phyloP scores from a whole-genome alignment of 177 flowering plant genomes.

The Vitis hybrid region DNA sequence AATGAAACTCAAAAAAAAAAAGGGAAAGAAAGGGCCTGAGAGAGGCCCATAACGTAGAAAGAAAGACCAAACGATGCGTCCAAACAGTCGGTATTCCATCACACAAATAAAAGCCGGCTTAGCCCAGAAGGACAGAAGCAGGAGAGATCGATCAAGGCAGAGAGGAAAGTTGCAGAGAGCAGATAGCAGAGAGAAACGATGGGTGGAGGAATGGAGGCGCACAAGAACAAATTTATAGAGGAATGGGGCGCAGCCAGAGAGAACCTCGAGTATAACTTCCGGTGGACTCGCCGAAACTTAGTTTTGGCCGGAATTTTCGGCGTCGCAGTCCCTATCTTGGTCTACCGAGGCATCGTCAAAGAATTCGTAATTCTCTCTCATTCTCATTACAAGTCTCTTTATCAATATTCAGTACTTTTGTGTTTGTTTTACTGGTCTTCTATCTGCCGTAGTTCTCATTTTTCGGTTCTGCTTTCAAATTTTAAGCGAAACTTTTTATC shows the following conservation, averaged over 20 bases:
- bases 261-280: slow-evolving; percentile 77
- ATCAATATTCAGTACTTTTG: not conserved
- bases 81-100: too few relatives aligned
- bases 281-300: slow-evolving; percentile 82
- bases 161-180: not conserved
- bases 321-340: slow-evolving; percentile 68
- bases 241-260: slow-evolving; percentile 76
- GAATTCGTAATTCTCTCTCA: slow-evolving; percentile 57
- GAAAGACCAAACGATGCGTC: too few relatives aligned
- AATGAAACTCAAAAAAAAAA: too few relatives aligned
- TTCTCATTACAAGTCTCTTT: slow-evolving; percentile 9
- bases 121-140: not conserved
- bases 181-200: slow-evolving; percentile 27
- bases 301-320: slow-evolving; percentile 82
- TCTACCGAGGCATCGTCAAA: slow-evolving; percentile 85
- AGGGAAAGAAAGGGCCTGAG: too few relatives aligned
- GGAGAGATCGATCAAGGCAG: not conserved
- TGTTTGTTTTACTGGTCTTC: not conserved
- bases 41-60: too few relatives aligned
- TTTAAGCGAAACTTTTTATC: too few relatives aligned
- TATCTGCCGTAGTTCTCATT: too few relatives aligned
- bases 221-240: slow-evolving; percentile 81
- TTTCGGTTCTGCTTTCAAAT: too few relatives aligned
- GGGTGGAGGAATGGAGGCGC: slow-evolving; percentile 92
- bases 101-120: too few relatives aligned